phyloP scores from a whole-genome alignment of 139 green algal genomes.

The Prasinococcaceae sp. region DNA sequence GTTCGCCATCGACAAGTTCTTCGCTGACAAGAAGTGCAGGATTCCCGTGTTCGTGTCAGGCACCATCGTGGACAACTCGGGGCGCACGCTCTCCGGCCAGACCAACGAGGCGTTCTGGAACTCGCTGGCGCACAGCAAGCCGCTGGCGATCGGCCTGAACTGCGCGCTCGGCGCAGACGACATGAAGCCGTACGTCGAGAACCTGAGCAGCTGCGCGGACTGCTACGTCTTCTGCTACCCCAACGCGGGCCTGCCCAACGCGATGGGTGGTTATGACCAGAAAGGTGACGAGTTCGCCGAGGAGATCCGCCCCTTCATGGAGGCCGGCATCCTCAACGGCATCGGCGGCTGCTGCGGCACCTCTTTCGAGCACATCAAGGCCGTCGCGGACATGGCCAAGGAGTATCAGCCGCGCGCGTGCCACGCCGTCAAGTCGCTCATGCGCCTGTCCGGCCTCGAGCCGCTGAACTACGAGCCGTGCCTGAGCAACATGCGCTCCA shows the following conservation, averaged over 20 bases:
- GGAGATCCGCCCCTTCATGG: slow-evolving; percentile 81
- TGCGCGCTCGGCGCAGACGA: slow-evolving; percentile 87
- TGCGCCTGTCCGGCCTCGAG: slow-evolving; percentile 88
- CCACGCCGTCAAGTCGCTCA: slow-evolving; percentile 40
- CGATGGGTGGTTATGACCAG: slow-evolving; percentile 97
- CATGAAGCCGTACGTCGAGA: slow-evolving; percentile 89
- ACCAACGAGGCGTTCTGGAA: slow-evolving; percentile 99
- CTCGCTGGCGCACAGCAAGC: slow-evolving; percentile 74
- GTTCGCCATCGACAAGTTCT: slow-evolving; percentile 84
- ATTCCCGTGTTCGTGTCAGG: slow-evolving; percentile 89
- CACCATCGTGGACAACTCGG: slow-evolving; percentile 89
- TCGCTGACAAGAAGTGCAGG: slow-evolving; percentile 52
- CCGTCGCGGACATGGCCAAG: slow-evolving; percentile 48
- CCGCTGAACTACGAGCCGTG: slow-evolving; percentile 81
- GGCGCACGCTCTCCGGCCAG: slow-evolving; percentile 87
- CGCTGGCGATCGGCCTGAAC: slow-evolving; percentile 89
- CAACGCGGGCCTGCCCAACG: slow-evolving; percentile 94
- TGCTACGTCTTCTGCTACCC: slow-evolving; percentile 95
- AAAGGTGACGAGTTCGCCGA: slow-evolving; percentile 82
- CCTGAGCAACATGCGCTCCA: slow-evolving; percentile 50
- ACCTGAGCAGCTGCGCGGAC: slow-evolving; percentile 68
- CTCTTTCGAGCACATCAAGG: slow-evolving; percentile 74
- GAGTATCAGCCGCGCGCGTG: slow-evolving; percentile 49
- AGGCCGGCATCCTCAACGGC: slow-evolving; percentile 74
- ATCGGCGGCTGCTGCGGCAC: slow-evolving; percentile 92